Percentiles rank a stretch among this genome's conserved stretches.
phyloP scores from a whole-genome alignment of 768 basidiomycete genomes.

The Naganishia antarctica region DNA sequence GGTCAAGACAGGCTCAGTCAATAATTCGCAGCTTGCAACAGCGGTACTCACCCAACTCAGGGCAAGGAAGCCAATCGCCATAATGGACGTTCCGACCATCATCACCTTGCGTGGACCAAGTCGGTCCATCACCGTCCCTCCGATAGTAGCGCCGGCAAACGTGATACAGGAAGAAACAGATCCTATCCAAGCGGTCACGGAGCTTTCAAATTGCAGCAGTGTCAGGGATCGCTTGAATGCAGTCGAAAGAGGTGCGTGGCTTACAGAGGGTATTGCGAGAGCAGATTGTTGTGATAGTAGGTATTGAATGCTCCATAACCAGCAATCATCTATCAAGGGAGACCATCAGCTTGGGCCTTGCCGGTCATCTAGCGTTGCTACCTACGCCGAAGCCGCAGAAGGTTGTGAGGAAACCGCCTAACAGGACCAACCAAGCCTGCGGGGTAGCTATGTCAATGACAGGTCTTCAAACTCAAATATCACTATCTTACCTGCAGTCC shows the following conservation, averaged over 20 bases:
- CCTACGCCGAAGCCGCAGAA: constrained; percentile 29
- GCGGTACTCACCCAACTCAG: constrained; percentile 21
- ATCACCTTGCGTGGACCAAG: constrained; percentile 24
- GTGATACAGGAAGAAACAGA: constrained; percentile 16
- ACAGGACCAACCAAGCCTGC: constrained; percentile 23
- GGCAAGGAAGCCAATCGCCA: constrained; percentile 16
- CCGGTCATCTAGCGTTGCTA: neutral
- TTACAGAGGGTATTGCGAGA: constrained; percentile 24
- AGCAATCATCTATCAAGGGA: constrained; percentile 19
- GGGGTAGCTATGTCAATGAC: neutral
- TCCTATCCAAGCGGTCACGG: constrained; percentile 26
- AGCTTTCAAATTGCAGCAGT: neutral
- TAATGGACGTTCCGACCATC: constrained; percentile 17
- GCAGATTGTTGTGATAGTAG: constrained; percentile 26
- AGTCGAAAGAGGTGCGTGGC: neutral
- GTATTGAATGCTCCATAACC: constrained; percentile 28
- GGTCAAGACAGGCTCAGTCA: neutral
- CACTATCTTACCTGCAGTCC: constrained; percentile 8
- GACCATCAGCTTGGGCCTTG: neutral
- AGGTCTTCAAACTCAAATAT: too few relatives aligned
- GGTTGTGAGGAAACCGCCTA: constrained; percentile 24
- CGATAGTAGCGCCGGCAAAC: constrained; percentile 23
- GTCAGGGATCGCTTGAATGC: neutral
- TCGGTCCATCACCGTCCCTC: constrained; percentile 22
- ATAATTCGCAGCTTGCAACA: neutral